phyloP scores from a whole-genome alignment of 352 stramenopile species.

The Globisporangium yorkense region DNA sequence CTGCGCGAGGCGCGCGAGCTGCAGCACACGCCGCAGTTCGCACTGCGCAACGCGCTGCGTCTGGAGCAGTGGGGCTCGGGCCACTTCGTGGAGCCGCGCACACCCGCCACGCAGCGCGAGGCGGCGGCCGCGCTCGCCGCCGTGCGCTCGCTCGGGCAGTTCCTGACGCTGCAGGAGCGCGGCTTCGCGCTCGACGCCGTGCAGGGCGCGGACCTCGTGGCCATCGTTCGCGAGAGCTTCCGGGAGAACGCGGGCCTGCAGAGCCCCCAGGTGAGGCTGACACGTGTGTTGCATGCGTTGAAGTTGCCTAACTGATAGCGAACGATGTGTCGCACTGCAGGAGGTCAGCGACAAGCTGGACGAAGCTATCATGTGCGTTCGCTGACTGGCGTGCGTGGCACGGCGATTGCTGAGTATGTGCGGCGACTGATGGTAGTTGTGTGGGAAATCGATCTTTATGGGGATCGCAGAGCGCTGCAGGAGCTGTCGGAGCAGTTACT shows the following conservation, averaged over 20 bases:
- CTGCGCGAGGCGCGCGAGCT: conserved; percentile 54
- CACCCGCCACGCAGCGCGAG: conserved; percentile 1
- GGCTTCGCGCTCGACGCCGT: conserved; percentile 26
- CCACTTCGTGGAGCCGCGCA: conserved; percentile 28
- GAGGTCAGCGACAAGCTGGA: conserved; percentile 45
- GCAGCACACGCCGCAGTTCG: conserved; percentile 52
- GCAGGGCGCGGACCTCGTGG: conserved; percentile 21
- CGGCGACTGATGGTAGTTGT: not conserved
- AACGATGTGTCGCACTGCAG: conserved; percentile 10
- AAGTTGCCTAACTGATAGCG: not conserved
- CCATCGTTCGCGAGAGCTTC: conserved; percentile 42
- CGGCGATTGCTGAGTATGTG: not conserved
- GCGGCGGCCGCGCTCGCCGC: conserved; percentile 8
- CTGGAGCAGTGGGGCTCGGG: conserved; percentile 65
- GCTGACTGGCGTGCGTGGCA: not conserved
- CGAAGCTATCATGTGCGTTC: conserved; percentile 51
- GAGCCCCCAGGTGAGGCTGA: conserved; percentile 26
- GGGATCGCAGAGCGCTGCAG: conserved; percentile 32
- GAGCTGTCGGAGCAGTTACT: conserved; percentile 62
- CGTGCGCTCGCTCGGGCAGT: conserved; percentile 41
- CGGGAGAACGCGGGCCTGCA: conserved; percentile 28
- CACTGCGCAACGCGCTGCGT: conserved; percentile 40
- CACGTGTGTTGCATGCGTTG: not conserved
- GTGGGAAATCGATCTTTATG: too few relatives aligned
- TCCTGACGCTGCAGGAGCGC: conserved; percentile 29